phyloP scores from a whole-genome alignment of 371 early-diverging fungal genomes.

The Dichotomocladium elegans region DNA sequence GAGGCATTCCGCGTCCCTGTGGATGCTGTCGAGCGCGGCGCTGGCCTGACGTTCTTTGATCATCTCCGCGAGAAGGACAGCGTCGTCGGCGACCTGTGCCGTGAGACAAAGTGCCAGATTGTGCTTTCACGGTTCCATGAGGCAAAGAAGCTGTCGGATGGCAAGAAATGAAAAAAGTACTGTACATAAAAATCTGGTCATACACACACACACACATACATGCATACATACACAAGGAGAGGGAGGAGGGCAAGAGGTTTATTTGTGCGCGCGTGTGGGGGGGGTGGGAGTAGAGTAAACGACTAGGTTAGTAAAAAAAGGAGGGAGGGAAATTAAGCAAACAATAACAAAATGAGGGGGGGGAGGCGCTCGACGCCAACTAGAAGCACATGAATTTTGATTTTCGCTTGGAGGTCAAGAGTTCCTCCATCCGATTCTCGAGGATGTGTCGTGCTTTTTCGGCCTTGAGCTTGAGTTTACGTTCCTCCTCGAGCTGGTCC shows the following conservation, averaged over 20 bases:
- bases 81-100: slow-evolving; percentile 40
- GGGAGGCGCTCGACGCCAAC: not conserved
- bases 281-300: too few species aligned
- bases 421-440: slow-evolving; percentile 44
- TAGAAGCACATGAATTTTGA: slow-evolving; percentile 54
- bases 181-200: not conserved
- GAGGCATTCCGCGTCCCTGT: slow-evolving; percentile 70
- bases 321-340: too few species aligned
- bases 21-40: slow-evolving; percentile 72
- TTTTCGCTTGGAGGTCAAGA: slow-evolving; percentile 37
- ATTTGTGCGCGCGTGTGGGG: too few species aligned
- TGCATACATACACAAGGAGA: too few species aligned
- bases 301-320: too few species aligned
- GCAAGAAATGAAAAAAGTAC: not conserved
- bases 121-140: slow-evolving; percentile 40
- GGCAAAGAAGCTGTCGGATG: slow-evolving; percentile 32
- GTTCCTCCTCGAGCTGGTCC: slow-evolving; percentile 30
- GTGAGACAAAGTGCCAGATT: slow-evolving; percentile 45
- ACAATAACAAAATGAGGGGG: too few species aligned
- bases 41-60: slow-evolving; percentile 80
- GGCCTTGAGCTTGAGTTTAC: slow-evolving; percentile 38
- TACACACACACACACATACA: not conserved
- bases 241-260: too few species aligned
- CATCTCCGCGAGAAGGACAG: slow-evolving; percentile 47
- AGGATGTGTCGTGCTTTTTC: slow-evolving; percentile 46